Percentiles rank a stretch among this genome's conserved stretches.
Evolutionary conservation across 768 basidiomycete genomes (phyloP).

Genomic region (Botryobasidium botryosum): DNA sequence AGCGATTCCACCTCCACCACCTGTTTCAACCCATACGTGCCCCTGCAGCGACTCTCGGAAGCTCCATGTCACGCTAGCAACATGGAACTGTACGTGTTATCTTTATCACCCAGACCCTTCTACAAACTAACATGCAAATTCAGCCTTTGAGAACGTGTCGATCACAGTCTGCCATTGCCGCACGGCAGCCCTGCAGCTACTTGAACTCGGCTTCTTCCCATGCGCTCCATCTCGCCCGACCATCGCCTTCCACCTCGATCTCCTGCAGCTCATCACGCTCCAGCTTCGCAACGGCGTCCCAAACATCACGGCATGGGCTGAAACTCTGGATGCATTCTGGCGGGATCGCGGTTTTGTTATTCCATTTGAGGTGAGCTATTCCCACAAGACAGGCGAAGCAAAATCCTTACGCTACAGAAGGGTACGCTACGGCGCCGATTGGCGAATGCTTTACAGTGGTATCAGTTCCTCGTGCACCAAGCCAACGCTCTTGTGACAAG

Average conservation of each 20-base stretch:
- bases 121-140: no score
- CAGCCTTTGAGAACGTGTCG: no score
- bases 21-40: no score
- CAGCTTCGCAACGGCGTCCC: slow-evolving; percentile 3
- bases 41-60: no score
- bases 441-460: background rate
- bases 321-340: background rate
- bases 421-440: background rate
- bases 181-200: background rate
- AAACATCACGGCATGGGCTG: slow-evolving; percentile 7
- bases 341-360: background rate
- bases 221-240: slow-evolving; percentile 6
- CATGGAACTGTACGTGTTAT: no score
- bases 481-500: background rate
- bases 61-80: no score
- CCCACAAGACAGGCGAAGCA: no score
- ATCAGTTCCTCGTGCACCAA: background rate
- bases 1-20: no score
- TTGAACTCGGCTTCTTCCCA: slow-evolving; percentile 5
- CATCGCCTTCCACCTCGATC: slow-evolving; percentile 4
- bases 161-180: background rate
- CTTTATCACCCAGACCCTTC: no score
- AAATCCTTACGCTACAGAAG: no score
- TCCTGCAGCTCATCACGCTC: slow-evolving; percentile 3
- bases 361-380: no score